Percentiles rank a stretch among this genome's conserved stretches.
These are phyloP conservation scores for Metschnikowia cubensis DNA, from an alignment of 805 yeast species.

Conservation along the genomic window DNA sequence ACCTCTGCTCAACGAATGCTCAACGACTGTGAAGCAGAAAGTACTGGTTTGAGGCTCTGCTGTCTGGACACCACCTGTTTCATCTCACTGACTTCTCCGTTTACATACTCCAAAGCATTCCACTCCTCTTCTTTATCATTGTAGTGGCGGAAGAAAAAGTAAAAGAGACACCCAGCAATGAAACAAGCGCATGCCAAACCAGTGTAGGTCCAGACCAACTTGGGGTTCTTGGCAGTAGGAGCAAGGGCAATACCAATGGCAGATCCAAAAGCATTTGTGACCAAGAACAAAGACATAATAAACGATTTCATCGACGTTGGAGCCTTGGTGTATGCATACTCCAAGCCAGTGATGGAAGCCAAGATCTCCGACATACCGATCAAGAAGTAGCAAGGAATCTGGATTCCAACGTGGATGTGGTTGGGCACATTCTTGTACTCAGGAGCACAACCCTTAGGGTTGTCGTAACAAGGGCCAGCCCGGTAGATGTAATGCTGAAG, in stretches of 20 bases:
- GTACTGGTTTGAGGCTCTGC: neutral
- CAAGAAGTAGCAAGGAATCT: slow-evolving; percentile 12
- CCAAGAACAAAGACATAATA: slow-evolving; percentile 44
- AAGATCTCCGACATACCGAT: slow-evolving; percentile 13
- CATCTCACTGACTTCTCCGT: neutral
- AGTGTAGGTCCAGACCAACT: slow-evolving; percentile 63
- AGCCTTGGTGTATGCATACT: slow-evolving; percentile 17
- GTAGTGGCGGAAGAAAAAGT: slow-evolving; percentile 51
- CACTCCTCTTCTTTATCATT: slow-evolving; percentile 54
- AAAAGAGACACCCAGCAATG: slow-evolving; percentile 57
- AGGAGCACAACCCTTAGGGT: slow-evolving; percentile 10
- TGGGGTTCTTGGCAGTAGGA: slow-evolving; percentile 57
- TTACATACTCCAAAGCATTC: slow-evolving; percentile 44
- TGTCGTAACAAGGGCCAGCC: slow-evolving; percentile 14
- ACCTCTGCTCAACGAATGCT: neutral
- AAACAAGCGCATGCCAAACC: slow-evolving; percentile 59
- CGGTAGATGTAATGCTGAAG: slow-evolving; percentile 13
- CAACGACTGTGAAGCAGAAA: slow-evolving; percentile 1
- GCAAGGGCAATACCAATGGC: slow-evolving; percentile 65
- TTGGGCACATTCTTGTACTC: slow-evolving; percentile 10
- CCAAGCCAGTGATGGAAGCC: slow-evolving; percentile 16
- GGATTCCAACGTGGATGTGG: slow-evolving; percentile 9
- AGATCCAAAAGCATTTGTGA: slow-evolving; percentile 70
- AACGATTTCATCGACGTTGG: slow-evolving; percentile 17
- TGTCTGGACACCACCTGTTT: neutral